Conservation (phyloP, 1,284 basidiomycete species). For the Puccinia hordei region DNA sequence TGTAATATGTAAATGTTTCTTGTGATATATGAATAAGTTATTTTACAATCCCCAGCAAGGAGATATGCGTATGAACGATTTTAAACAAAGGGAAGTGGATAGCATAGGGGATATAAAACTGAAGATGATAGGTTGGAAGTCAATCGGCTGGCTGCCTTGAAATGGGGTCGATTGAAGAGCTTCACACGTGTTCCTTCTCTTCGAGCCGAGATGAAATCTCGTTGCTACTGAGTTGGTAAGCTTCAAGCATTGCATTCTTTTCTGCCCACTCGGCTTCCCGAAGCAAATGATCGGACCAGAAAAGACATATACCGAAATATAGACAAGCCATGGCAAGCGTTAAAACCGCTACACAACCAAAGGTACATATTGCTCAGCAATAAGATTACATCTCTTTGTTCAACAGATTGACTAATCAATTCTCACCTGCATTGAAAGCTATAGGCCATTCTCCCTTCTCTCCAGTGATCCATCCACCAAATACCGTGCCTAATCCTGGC, state of each 20-base stretch:
- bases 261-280: constrained; percentile 27
- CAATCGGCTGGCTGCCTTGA: background rate
- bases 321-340: constrained; percentile 21
- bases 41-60: background rate
- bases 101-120: background rate
- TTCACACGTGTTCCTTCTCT: constrained; percentile 12
- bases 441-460: constrained; percentile 41
- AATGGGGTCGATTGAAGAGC: background rate
- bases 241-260: background rate
- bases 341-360: constrained; percentile 18
- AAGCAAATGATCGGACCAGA: constrained; percentile 38
- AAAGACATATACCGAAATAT: constrained; percentile 18
- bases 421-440: constrained; percentile 38
- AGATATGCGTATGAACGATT: background rate
- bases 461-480: constrained; percentile 46
- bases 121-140: background rate
- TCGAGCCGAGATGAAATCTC: constrained; percentile 7
- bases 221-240: constrained; percentile 18
- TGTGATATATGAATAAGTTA: background rate
- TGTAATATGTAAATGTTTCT: background rate
- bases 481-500: constrained; percentile 16
- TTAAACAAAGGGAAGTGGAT: background rate
- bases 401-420: background rate
- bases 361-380: background rate
- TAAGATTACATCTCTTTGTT: background rate